Base-by-base conservation (phyloP, 106 monocot species). In the Dendrobium nobile region DNA sequence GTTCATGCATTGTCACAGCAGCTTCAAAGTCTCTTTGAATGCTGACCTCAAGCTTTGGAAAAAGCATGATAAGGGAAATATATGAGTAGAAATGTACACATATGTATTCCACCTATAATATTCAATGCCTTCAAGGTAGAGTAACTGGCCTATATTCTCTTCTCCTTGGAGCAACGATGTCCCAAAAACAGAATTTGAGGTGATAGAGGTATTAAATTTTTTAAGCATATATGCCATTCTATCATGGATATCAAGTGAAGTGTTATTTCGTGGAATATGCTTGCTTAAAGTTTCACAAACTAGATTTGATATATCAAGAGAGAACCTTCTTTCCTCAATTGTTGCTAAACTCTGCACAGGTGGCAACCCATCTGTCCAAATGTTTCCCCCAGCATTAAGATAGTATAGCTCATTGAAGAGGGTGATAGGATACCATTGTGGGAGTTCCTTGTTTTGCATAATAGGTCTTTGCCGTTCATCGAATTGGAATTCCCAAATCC, bases 71-170 rank as follows among this genome's bases (percentile, higher is more conserved):
- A 28, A 92, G 85, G 41, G 92, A 68, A 78, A 95, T 95, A 54
- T 93, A 99, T 65, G 98, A 81, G 67, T 99, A 99, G 77, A 99
- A 99, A 80, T 99, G 98, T 11, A 99, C 98, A 87, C 98, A 77
- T 99, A 99, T 48, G 98, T 95, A 67, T 99, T 99, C 91, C 91
- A 99, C 98, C 95, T 99, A 77, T 75, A 81, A 82, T 99, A 99
- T 72, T 99, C 98, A 33, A 91, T 80, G 64, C 98, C 98, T 89
- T 99, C 98, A 72, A 93, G 87, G 81, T 99, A 99, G 31, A 99
- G 91, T 80, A 99, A 90, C 54, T 93, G 98, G 64, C 98, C 98
- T 72, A 99, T 88, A 48, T 98, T 92, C 78, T 98, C 98, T 79
- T 98, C 94, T 51, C 82, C 89, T 68, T 85, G 79, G 73, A 98